Percentiles rank a stretch among this genome's conserved stretches.
Conservation (phyloP, 2,329 filamentous ascomycete species). For the Plectosphaerella sp. region DNA sequence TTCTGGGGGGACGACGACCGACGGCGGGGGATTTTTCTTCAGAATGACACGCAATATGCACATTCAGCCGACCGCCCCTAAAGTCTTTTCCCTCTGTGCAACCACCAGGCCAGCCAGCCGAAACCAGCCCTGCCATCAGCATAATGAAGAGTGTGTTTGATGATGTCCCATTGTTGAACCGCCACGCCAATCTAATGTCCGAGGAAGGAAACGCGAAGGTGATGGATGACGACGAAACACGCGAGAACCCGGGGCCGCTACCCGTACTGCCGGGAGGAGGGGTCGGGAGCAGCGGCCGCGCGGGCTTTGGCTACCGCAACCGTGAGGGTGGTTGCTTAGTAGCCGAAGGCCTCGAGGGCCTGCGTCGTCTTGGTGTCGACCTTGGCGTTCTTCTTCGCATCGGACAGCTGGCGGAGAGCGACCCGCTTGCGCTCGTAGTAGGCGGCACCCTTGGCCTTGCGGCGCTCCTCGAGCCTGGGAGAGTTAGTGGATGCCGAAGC, state of each 20-base stretch:
- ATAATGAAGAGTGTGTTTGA: constrained; percentile 34
- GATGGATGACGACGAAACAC: constrained; percentile 25
- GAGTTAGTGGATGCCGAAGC: not conserved
- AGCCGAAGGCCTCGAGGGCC: constrained; percentile 86
- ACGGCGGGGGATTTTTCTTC: not conserved
- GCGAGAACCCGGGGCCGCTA: constrained; percentile 7
- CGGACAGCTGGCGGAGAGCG: constrained; percentile 80
- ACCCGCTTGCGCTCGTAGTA: constrained; percentile 99
- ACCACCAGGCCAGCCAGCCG: constrained; percentile 16
- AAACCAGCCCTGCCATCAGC: constrained; percentile 39
- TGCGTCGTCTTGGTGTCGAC: constrained; percentile 82
- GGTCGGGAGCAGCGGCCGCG: not conserved
- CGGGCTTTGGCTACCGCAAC: constrained; percentile 8
- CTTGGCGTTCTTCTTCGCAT: constrained; percentile 88
- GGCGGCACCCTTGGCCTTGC: constrained; percentile 98
- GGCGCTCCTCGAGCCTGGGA: constrained; percentile 91
- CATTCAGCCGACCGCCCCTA: constrained; percentile 1
- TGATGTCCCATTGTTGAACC: constrained; percentile 40
- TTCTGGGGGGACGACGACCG: constrained; percentile 6
- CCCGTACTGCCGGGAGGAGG: not conserved
- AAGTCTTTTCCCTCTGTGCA: constrained; percentile 1
- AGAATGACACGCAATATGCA: not conserved
- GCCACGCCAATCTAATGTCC: constrained; percentile 48
- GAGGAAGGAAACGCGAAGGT: constrained; percentile 34
- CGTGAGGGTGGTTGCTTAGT: constrained; percentile 50